A percentile compares a stretch with the other conserved stretches of the same genome.
Evolutionary conservation across 805 yeast species (phyloP).

Genomic region (Cyberlindnera bimundalis): DNA sequence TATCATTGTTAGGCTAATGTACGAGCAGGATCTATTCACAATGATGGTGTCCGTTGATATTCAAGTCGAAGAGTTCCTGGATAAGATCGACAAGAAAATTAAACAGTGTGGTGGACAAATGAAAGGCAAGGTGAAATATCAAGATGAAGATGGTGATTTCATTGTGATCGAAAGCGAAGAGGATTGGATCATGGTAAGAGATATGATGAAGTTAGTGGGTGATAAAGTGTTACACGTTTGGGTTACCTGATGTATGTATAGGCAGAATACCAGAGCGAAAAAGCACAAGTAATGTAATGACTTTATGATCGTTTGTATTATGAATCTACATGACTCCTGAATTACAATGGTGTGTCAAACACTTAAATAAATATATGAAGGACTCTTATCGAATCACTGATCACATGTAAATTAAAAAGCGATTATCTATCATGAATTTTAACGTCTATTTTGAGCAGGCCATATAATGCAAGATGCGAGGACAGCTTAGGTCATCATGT

Average conservation of each 20-base stretch:
- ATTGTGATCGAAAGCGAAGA: constrained; percentile 83
- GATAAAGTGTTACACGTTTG: constrained; percentile 44
- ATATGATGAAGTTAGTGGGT: constrained; percentile 51
- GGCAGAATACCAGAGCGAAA: neutral
- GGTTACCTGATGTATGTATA: constrained; percentile 30
- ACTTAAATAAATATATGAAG: neutral
- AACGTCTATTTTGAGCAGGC: neutral
- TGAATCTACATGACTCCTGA: neutral
- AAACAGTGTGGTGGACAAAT: constrained; percentile 47
- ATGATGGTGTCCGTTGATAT: constrained; percentile 57
- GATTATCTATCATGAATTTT: no score
- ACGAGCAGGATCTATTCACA: constrained; percentile 53
- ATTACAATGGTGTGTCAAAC: neutral
- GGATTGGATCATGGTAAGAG: constrained; percentile 84
- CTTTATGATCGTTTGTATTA: constrained; percentile 3
- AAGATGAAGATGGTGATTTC: constrained; percentile 94
- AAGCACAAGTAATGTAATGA: constrained; percentile 2
- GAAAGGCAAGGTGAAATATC: constrained; percentile 63
- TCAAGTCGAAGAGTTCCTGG: constrained; percentile 48
- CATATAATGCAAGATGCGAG: neutral
- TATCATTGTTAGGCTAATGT: constrained; percentile 39
- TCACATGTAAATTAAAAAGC: no score
- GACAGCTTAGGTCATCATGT: constrained; percentile 60
- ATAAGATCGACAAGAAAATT: constrained; percentile 55
- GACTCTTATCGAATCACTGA: no score